A percentile compares a stretch with the other conserved stretches of the same genome.
phyloP scores from a whole-genome alignment of 2,329 filamentous ascomycete species.

The Blastomyces silverae region DNA sequence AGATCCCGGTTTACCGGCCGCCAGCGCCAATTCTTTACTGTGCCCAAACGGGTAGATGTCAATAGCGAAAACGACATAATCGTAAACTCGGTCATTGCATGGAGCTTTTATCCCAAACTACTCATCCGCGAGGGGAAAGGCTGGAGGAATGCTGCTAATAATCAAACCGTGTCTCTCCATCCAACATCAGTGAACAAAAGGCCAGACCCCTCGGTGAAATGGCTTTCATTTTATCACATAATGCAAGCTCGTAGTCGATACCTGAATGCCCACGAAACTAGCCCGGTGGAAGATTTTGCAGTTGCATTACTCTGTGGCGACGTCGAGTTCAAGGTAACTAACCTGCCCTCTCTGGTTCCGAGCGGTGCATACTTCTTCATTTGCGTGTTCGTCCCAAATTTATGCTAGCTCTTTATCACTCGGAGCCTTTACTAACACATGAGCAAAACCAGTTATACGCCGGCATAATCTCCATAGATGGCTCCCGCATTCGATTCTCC shows the following conservation, averaged over 20 bases:
- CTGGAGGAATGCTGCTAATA: slow-evolving; percentile 86
- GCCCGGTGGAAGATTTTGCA: slow-evolving; percentile 70
- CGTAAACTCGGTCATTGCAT: slow-evolving; percentile 74
- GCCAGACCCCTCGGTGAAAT: slow-evolving; percentile 52
- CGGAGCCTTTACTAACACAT: not conserved
- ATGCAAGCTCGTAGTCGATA: slow-evolving; percentile 78
- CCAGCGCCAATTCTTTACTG: slow-evolving; percentile 70
- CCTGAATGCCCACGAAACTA: slow-evolving; percentile 87
- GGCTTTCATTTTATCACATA: slow-evolving; percentile 93
- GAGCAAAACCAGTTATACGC: slow-evolving; percentile 60
- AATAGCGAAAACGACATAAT: slow-evolving; percentile 76
- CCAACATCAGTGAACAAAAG: slow-evolving; percentile 83
- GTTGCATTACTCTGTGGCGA: slow-evolving; percentile 82
- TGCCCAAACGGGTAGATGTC: slow-evolving; percentile 66
- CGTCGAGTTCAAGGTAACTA: slow-evolving; percentile 66
- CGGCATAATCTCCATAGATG: slow-evolving; percentile 78
- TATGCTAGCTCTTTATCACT: slow-evolving; percentile 4
- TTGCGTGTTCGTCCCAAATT: slow-evolving; percentile 13
- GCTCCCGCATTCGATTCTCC: slow-evolving; percentile 76
- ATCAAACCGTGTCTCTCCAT: slow-evolving; percentile 80
- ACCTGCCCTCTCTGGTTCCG: not conserved
- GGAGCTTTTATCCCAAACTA: slow-evolving; percentile 93
- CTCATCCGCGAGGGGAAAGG: slow-evolving; percentile 77
- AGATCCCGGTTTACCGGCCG: slow-evolving; percentile 57
- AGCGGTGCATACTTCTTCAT: not conserved